Base-by-base conservation (phyloP, 2,329 filamentous ascomycete genomes). In the Eurotiales sp. region DNA sequence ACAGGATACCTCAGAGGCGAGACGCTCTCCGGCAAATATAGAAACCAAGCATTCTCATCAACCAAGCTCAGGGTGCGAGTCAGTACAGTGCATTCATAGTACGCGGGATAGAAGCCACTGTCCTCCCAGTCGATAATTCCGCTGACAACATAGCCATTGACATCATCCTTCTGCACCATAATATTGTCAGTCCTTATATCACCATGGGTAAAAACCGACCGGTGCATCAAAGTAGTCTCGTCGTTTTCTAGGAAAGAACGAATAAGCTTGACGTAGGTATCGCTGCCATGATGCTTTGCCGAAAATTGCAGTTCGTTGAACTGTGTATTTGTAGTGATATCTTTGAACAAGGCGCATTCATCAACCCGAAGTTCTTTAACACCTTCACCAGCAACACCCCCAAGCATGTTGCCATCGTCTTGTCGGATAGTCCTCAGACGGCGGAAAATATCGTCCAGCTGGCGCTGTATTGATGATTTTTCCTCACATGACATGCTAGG, bases 121-220 rank as follows among this genome's bases (percentile, higher is more conserved):
- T 63, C 46, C 30, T 66, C 64, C 64, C 63, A 67, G 43, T 67
- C 63, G 48, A 68, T 60, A 34, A 65, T 60, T 8, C 63, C 60
- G 39, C 56, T 60, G 10, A 66, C 53, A 3, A 50, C 22, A 43
- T 57, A 63, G 12, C 23, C 7, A 42, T 48, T 27, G 17, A 8
- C 42, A 27, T 55, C 46, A 47, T 57, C 56, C 15, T 50, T 48
- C 46, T 59, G 55, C 17, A 65, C 61, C 50, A 64, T 64, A 4
- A 52, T 47, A 22, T 52, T 47, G n/a, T 32, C n/a, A 32, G 50
- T 54, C 14, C 56, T 56, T 3, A 64, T 22, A 58, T 65, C 63
- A 22, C 60, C 59, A 52, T 66, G 62, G 4, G 58, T 63, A 44
- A 65, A 65, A 4, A 67, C 63, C 2, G 51, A 58, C 34, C 47